phyloP scores from a whole-genome alignment of 225 moss, liverwort and hornwort genomes.

The Sphagnum tenellum region DNA sequence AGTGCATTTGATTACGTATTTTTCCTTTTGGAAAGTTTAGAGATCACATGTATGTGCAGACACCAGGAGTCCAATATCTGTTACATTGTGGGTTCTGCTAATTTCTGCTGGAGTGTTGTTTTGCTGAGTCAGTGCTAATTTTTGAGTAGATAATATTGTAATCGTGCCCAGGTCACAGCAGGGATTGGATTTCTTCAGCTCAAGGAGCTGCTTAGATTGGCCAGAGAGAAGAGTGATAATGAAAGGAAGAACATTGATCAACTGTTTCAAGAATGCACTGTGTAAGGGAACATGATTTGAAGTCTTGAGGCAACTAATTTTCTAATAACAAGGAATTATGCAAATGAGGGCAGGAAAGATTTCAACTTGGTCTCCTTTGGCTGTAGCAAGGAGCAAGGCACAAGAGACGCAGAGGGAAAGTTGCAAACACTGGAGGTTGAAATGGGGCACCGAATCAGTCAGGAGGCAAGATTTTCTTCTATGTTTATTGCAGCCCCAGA shows the following conservation, averaged over 20 bases:
- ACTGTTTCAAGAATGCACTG: slow-evolving; percentile 17
- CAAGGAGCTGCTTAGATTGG: slow-evolving; percentile 17
- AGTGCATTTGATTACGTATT: too few relatives aligned
- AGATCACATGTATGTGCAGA: too few relatives aligned
- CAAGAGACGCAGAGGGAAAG: slow-evolving; percentile 22
- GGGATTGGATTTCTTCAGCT: slow-evolving; percentile 42
- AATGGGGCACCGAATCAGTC: slow-evolving; percentile 23
- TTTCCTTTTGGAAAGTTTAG: too few relatives aligned
- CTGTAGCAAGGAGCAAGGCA: slow-evolving; percentile 34
- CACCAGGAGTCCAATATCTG: too few relatives aligned
- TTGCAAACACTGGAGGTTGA: slow-evolving; percentile 23
- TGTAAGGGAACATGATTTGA: slow-evolving; percentile 11
- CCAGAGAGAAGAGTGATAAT: slow-evolving; percentile 25
- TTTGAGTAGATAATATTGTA: background rate
- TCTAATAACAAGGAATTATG: background rate
- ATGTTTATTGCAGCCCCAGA: background rate
- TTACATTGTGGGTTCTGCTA: too few relatives aligned
- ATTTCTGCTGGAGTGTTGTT: too few relatives aligned
- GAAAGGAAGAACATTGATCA: slow-evolving; percentile 23
- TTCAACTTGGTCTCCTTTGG: background rate
- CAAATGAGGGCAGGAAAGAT: background rate
- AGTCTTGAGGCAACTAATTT: background rate
- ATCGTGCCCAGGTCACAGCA: slow-evolving; percentile 34
- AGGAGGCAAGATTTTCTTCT: slow-evolving; percentile 23
- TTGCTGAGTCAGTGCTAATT: too few relatives aligned